A percentile compares a stretch with the other conserved stretches of the same genome.
These are phyloP conservation scores for Wickerhamiella bombiphila DNA, from an alignment of 805 yeast genomes.

Conservation along the genomic window DNA sequence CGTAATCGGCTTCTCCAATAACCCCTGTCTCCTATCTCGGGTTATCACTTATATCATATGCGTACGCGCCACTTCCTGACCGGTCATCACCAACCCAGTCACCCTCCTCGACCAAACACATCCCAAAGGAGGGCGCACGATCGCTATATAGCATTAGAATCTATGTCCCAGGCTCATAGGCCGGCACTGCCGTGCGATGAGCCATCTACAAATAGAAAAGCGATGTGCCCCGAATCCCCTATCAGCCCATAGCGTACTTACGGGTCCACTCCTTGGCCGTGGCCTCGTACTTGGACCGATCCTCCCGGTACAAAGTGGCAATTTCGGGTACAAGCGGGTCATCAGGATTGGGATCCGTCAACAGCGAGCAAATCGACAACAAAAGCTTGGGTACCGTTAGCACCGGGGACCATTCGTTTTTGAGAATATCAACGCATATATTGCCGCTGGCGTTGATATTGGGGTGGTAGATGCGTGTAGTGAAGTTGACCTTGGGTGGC, in stretches of 20 bases:
- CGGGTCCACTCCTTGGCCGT: slow-evolving; percentile 98
- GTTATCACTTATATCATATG: too few relatives aligned
- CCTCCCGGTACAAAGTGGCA: slow-evolving; percentile 91
- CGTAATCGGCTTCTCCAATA: too few relatives aligned
- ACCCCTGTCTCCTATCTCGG: too few relatives aligned
- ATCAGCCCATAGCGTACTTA: slow-evolving; percentile 52
- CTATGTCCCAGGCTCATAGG: too few relatives aligned
- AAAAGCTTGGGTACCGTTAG: slow-evolving; percentile 90
- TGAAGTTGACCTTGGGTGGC: slow-evolving; percentile 87
- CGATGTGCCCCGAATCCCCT: too few relatives aligned
- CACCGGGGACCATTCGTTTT: slow-evolving; percentile 99
- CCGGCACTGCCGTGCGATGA: too few relatives aligned
- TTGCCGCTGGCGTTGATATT: slow-evolving; percentile 92
- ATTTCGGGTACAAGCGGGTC: slow-evolving; percentile 98
- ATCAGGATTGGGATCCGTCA: slow-evolving; percentile 97
- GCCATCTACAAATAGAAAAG: too few relatives aligned
- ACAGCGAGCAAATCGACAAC: slow-evolving; percentile 83
- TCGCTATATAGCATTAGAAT: too few relatives aligned
- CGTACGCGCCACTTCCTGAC: too few relatives aligned
- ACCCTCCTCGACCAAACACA: too few relatives aligned
- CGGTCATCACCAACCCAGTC: too few relatives aligned
- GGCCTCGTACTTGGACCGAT: slow-evolving; percentile 84
- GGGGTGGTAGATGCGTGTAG: slow-evolving; percentile 94
- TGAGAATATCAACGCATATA: slow-evolving; percentile 89
- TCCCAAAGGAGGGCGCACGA: too few relatives aligned